Conservation (phyloP, 208 protist genomes). For the Naegleria fowleri region DNA sequence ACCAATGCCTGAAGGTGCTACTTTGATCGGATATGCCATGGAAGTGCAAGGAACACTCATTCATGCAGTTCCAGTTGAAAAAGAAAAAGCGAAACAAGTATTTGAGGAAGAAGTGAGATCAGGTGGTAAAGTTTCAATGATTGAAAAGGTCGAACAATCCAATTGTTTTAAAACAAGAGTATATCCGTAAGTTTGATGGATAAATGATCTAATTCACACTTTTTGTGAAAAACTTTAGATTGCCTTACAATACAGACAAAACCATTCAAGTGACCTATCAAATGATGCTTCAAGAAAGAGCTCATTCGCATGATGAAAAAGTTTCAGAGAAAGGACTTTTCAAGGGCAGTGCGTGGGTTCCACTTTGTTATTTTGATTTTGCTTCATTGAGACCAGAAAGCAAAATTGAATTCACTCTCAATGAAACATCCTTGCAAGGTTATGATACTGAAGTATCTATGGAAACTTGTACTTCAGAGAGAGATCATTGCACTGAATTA, state of each 20-base stretch:
- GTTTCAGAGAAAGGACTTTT: neutral
- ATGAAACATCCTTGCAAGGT: neutral
- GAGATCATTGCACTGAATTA: neutral
- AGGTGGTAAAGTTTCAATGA: neutral
- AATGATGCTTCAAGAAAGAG: neutral
- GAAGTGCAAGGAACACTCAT: neutral
- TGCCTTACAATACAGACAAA: neutral
- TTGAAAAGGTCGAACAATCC: neutral
- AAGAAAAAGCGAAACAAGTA: constrained; percentile 13
- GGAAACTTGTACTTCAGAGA: neutral
- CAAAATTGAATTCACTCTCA: neutral
- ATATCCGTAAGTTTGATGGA: neutral
- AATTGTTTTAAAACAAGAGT: constrained; percentile 20
- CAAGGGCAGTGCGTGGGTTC: neutral
- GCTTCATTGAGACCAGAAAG: neutral
- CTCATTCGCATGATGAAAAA: neutral
- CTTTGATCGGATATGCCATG: neutral
- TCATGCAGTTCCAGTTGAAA: constrained; percentile 5
- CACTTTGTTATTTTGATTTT: neutral
- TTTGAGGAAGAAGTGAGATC: constrained; percentile 10
- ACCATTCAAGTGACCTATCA: neutral
- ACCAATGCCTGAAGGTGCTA: constrained; percentile 10
- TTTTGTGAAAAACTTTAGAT: too few relatives aligned
- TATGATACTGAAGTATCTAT: neutral
- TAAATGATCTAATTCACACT: neutral